Base-by-base conservation (phyloP, 2,329 filamentous ascomycete species). In the Fusarium ambrosium region DNA sequence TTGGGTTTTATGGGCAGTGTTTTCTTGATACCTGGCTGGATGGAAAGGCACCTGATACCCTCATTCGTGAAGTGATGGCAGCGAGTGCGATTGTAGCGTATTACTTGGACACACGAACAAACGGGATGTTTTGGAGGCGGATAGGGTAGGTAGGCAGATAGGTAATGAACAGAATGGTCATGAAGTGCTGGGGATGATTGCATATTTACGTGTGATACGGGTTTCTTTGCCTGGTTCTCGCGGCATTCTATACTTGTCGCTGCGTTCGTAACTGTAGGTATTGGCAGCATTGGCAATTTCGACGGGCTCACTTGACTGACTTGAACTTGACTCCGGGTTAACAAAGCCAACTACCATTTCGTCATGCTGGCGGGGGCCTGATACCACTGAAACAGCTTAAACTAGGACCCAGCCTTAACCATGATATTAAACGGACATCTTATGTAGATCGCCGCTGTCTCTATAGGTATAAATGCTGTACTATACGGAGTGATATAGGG, bases 1-100 rank as follows among this genome's bases (percentile, higher is more conserved):
- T 65, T 62, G 53, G 66, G 53, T 66, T 66, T 73, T 48, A 66
- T 64, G 55, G 60, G 66, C 48, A 53, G 61, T 41, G 48, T 72
- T 41, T 75, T 70, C 71, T 77, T 69, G 69, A 72, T 72, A 73
- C 72, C 65, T 75, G 67, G 75, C 71, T 72, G 65, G 74, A 62
- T 71, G 78, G 71, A 66, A 76, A 69, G 71, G 77, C 78, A 80
- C 77, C 72, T 78, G 78, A 80, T 80, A 80, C 79, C 79, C 79
- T 77, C 72, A 67, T 72, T 73, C 71, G 72, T 76, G 68, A 61
- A 69, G 72, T 76, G 68, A 62, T 66, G 60, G 59, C 58, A 79
- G 72, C 71, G 69, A 74, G 69, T 58, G 66, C 68, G 63, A 70
- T 72, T 72, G 59, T 69, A 61, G 41, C 66, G 69, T 62, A 72